These are phyloP conservation scores for Jimgerdemannia lactiflua DNA, from an alignment of 192 early-diverging fungal genomes.

Conservation along the genomic window DNA sequence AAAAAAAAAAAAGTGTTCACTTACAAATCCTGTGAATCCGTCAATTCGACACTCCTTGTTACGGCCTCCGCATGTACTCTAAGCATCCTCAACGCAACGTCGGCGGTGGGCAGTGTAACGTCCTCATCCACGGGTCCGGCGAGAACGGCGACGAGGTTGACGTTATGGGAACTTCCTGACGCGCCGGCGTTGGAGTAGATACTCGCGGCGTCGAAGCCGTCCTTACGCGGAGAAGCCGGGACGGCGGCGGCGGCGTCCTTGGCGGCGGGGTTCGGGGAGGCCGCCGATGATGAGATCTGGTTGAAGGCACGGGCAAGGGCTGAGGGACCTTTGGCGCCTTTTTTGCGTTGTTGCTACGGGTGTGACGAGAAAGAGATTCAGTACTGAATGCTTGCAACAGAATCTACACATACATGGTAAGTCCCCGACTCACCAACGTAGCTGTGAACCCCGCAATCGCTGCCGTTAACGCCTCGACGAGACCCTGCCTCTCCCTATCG, in stretches of 20 bases:
- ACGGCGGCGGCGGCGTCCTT: not conserved
- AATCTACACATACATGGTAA: not conserved
- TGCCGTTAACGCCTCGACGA: constrained; percentile 63
- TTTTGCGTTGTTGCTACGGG: constrained; percentile 33
- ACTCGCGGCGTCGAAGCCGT: constrained; percentile 48
- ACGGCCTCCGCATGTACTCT: constrained; percentile 78
- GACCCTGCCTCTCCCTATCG: constrained; percentile 66
- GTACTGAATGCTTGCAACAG: not conserved
- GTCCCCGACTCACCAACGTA: constrained; percentile 24
- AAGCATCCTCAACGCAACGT: constrained; percentile 51
- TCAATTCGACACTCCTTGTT: constrained; percentile 76
- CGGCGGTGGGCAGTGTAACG: constrained; percentile 29
- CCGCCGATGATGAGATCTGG: constrained; percentile 6
- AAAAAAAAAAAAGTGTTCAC: constrained; percentile 1
- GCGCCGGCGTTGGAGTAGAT: not conserved
- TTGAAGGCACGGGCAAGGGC: constrained; percentile 31
- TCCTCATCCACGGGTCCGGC: not conserved
- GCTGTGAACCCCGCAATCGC: constrained; percentile 46
- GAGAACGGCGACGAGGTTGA: not conserved
- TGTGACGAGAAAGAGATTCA: not conserved
- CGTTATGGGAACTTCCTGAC: not conserved
- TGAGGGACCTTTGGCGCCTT: constrained; percentile 25
- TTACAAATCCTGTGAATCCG: constrained; percentile 58
- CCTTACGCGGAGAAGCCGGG: constrained; percentile 31
- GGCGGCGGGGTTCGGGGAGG: not conserved